phyloP scores from a whole-genome alignment of 1,139 yeast genomes.

The Candida gigantensis region DNA sequence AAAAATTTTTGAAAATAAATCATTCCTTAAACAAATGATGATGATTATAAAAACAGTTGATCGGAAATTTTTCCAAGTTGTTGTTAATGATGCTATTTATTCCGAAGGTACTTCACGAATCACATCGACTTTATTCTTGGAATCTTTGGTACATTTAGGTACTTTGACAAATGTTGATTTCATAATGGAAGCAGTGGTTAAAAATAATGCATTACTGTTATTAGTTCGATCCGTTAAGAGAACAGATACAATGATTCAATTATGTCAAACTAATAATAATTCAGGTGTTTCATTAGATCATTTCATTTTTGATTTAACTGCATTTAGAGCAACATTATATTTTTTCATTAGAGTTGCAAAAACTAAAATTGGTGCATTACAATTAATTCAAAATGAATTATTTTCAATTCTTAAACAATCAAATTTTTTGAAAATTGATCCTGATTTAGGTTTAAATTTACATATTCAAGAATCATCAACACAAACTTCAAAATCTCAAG shows the following conservation, averaged over 20 bases:
- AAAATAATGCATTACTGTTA: conserved; percentile 64
- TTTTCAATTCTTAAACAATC: conserved; percentile 63
- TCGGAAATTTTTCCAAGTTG: conserved; percentile 59
- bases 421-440: conserved; percentile 64
- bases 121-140: conserved; percentile 74
- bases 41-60: conserved; percentile 60
- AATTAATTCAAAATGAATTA: conserved; percentile 71
- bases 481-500: conserved; percentile 19
- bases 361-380: conserved; percentile 73
- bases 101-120: conserved; percentile 80
- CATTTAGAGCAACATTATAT: conserved; percentile 70
- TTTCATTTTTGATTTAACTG: conserved; percentile 69
- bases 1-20: conserved; percentile 44
- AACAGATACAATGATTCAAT: conserved; percentile 62
- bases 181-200: conserved; percentile 60
- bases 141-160: conserved; percentile 64
- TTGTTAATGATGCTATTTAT: conserved; percentile 76
- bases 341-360: conserved; percentile 75
- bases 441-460: conserved; percentile 71
- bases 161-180: conserved; percentile 52
- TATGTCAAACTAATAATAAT: conserved; percentile 33
- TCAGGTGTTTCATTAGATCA: conserved; percentile 48
- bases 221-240: conserved; percentile 68
- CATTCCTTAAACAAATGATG: conserved; percentile 46
- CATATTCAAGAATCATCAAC: conserved; percentile 29